Conservation (phyloP, 2,329 filamentous ascomycete species). For the Pyrenophora tritici-repentis region DNA sequence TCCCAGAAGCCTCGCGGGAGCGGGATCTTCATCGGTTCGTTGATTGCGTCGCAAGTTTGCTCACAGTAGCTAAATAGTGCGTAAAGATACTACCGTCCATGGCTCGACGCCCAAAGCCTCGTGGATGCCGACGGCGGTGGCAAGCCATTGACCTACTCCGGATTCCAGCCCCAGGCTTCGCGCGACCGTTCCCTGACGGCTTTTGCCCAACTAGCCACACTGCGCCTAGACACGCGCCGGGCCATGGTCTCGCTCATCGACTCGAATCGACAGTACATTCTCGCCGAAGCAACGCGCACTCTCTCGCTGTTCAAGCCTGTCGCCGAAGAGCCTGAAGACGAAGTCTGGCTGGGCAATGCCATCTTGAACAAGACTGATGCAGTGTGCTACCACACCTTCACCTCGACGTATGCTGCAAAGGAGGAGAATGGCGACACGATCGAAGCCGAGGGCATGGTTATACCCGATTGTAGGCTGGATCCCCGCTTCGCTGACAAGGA, state of each 20-base stretch:
- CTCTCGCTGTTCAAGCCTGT: conserved; percentile 39
- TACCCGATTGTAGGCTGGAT: conserved; percentile 34
- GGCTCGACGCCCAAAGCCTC: conserved; percentile 44
- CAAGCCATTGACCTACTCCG: conserved; percentile 34
- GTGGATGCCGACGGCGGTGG: conserved; percentile 29
- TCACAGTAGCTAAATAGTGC: conserved; percentile 6
- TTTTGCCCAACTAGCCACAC: conserved; percentile 44
- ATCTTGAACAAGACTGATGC: conserved; percentile 37
- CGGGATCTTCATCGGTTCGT: conserved; percentile 37
- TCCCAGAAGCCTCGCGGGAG: conserved; percentile 33
- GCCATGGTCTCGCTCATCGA: conserved; percentile 47
- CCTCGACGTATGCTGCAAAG: conserved; percentile 29
- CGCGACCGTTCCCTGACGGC: conserved; percentile 41
- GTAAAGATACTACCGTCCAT: conserved; percentile 43
- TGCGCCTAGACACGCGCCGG: conserved; percentile 41
- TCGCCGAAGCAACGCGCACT: conserved; percentile 47
- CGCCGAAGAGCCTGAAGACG: conserved; percentile 27
- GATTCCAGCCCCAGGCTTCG: conserved; percentile 27
- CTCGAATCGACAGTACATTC: conserved; percentile 44
- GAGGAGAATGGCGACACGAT: conserved; percentile 24
- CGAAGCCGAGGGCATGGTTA: conserved; percentile 30
- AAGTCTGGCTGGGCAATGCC: conserved; percentile 40
- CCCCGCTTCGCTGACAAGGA: conserved; percentile 29
- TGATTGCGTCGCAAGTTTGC: background rate
- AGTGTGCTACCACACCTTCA: conserved; percentile 37